Evolutionary conservation across 768 basidiomycete species (phyloP), one percentile per base, ranked within the genome.

Genomic region (Hirschioporus abietinus): DNA sequence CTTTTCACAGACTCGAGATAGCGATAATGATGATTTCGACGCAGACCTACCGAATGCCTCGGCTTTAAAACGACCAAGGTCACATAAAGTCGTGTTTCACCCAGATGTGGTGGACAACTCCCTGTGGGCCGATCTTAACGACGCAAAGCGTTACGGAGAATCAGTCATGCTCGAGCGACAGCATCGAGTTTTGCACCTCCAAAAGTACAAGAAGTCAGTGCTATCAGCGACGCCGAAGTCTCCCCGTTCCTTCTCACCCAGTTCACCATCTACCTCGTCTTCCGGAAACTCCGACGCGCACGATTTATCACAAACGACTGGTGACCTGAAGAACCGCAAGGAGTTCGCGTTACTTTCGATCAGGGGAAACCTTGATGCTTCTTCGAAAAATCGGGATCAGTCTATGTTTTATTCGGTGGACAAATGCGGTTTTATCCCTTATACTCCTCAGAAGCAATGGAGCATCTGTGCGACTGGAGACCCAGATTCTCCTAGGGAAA

Each of bases 81-180:
- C 57, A 36, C 34, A 18, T 23, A 70, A 65, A 12, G 69, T 70
- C 8, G 65, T 58, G 6, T 70, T 70, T 42, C 70, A 68, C 60
- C 71, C 71, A 5, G 67, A 71, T 35, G 63, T 65, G 8, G 63
- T 66, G 35, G 71, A 72, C 30, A 69, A 72, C 25, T 62, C 70
- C 15, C 35, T 62, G 7, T 72, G 71, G 66, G 65, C 68, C 24
- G 42, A 52, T 15, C 42, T 52, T 20, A 52, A 52, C 42, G 42
- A 52, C 12, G 42, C 42, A 15, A 52, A 52, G 20, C 42, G 42
- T 3, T 15, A 52, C 12, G 42, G 42, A 10, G 42, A 52, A 20
- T 10, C 12, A 52, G 12, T 1, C 42, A 52, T 52, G 42, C 12
- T 52, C 12, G 12, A 3, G 42, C 4, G 42, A 52, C 42, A 52